Evolutionary conservation across 1,284 basidiomycete species (phyloP).

Genomic region (Sanghuangporus baumii): DNA sequence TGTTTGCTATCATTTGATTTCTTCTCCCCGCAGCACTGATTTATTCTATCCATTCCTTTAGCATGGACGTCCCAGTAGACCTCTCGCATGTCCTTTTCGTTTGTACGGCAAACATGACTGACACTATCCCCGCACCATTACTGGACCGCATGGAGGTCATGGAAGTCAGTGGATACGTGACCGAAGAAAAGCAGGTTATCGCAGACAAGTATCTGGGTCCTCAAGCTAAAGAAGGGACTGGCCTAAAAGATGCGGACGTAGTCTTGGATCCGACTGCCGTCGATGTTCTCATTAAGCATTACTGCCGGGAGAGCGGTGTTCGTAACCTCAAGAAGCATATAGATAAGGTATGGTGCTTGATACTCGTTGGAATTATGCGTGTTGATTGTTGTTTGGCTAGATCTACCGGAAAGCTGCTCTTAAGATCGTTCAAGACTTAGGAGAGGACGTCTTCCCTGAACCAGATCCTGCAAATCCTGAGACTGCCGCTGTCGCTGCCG

Average conservation of each 20-base stretch:
- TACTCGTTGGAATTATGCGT: neutral
- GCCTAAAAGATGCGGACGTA: constrained; percentile 82
- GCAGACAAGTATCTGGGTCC: constrained; percentile 90
- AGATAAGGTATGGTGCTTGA: constrained; percentile 63
- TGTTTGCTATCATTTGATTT: constrained; percentile 25
- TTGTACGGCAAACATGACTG: constrained; percentile 93
- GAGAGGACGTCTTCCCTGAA: constrained; percentile 86
- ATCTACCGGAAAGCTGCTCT: constrained; percentile 97
- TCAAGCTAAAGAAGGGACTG: constrained; percentile 89
- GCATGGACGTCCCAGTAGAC: constrained; percentile 97
- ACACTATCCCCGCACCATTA: constrained; percentile 94
- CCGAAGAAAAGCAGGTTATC: constrained; percentile 93
- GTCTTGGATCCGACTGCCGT: constrained; percentile 74
- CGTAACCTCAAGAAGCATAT: constrained; percentile 94
- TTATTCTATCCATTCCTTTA: constrained; percentile 26
- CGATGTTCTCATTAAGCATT: constrained; percentile 91
- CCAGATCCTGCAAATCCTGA: constrained; percentile 41
- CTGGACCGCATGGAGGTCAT: constrained; percentile 98
- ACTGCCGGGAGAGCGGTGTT: constrained; percentile 96
- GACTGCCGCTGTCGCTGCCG: constrained; percentile 14
- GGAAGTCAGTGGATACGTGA: constrained; percentile 94
- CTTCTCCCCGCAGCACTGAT: neutral
- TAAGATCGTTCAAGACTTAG: constrained; percentile 88
- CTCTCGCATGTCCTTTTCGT: constrained; percentile 96
- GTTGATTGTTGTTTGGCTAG: constrained; percentile 35